These are phyloP conservation scores for Rachicladosporium sp. DNA, from an alignment of 2,329 filamentous ascomycete species.

Conservation along the genomic window DNA sequence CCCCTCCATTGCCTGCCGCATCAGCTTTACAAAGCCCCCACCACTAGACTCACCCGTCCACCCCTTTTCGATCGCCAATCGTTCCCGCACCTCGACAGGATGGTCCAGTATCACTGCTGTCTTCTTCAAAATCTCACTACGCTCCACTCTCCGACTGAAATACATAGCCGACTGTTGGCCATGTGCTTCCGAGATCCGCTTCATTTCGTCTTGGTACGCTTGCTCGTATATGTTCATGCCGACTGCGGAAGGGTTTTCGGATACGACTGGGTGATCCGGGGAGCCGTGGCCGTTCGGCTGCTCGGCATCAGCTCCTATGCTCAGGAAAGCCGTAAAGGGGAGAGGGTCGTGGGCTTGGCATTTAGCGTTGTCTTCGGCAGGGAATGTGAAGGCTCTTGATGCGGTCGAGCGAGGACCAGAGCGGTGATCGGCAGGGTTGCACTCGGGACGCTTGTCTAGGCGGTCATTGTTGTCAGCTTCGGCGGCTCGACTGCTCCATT, in stretches of 20 bases:
- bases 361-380: constrained; percentile 31
- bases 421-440: no score
- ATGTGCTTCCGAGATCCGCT: constrained; percentile 49
- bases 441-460: no score
- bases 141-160: constrained; percentile 37
- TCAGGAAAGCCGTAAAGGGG: constrained; percentile 57
- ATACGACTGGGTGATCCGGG: constrained; percentile 39
- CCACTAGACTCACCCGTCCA: no score
- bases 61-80: no score
- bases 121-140: constrained; percentile 26
- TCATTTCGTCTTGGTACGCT: constrained; percentile 73
- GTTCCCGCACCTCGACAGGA: no score
- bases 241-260: constrained; percentile 72
- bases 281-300: constrained; percentile 13
- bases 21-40: no score
- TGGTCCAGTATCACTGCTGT: constrained; percentile 16
- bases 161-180: constrained; percentile 46
- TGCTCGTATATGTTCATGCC: constrained; percentile 82
- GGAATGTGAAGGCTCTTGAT: constrained; percentile 15
- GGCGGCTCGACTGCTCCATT: no score
- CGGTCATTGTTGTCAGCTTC: no score
- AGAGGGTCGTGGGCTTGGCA: constrained; percentile 53
- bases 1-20: no score
- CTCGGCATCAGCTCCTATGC: constrained; percentile 48
- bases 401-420: background rate